Base-by-base conservation (phyloP, 2,329 filamentous ascomycete genomes). In the Penicillium sp. region DNA sequence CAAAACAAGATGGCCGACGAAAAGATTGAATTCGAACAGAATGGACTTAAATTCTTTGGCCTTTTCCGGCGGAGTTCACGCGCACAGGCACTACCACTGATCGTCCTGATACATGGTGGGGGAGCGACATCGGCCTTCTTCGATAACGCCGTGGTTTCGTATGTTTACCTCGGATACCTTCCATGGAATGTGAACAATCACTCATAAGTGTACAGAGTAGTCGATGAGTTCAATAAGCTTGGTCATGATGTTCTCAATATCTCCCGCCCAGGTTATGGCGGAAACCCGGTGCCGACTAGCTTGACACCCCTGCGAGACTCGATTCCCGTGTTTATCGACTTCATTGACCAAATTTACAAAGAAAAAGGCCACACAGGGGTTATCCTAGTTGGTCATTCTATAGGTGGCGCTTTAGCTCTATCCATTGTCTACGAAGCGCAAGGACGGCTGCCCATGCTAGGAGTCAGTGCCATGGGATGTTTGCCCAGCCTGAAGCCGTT, bases 51-150 rank as follows among this genome's bases (percentile, higher is more conserved):
- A 2, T 43, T 54, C 38, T 54, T 30, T 10, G 52, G 52, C 25
- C 52, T 54, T 33, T 45, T 42, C 37, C 16, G 38, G 11, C 52
- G 25, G n/a, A 38, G 52, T 42, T 26, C 52, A 35, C 14, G 38
- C n/a, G 28, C 52, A 46, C 26, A 37, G 35, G 26, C 19, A n/a
- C 38, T 56, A 33, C 1, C 88, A 91, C 70, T 87, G 85, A 25
- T 91, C 13, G 59, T 61, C 26, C 43, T 61, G 8, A 53, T 67
- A 37, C 65, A 67, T 30, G 65, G 65, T 42, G 60, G 59, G 28
- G 64, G 59, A 48, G 55, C 62, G n/a, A 66, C 59, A 25, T 60
- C 58, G 5, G 59, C 61, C 6, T 67, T 63, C 38, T 67, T 67
- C 33, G 65, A 67, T 55, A 67, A 67, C 30, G 11, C 55, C 1